Evolutionary conservation across 768 basidiomycete species (phyloP).

Genomic region (Xerocomus brunneocitrinus): DNA sequence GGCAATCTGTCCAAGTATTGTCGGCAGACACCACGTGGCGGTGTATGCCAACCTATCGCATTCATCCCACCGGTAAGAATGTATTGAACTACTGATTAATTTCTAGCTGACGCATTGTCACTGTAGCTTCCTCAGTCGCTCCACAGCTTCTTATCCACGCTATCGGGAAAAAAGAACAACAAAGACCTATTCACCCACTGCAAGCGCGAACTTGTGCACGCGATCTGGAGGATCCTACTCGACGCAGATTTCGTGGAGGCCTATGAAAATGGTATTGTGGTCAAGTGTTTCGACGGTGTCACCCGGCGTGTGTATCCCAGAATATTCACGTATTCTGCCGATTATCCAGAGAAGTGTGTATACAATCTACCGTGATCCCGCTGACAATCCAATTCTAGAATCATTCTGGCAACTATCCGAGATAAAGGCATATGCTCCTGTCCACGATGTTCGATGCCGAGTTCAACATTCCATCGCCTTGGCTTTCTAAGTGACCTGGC

Average conservation of each 20-base stretch:
- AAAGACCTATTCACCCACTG: background rate
- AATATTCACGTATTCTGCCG: background rate
- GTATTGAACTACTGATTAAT: background rate
- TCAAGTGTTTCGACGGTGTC: background rate
- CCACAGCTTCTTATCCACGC: too few species aligned
- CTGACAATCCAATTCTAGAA: too few species aligned
- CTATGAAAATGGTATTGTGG: background rate
- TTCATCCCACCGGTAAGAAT: constrained; percentile 17
- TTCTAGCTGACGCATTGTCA: too few species aligned
- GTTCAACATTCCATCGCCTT: background rate
- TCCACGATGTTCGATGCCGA: too few species aligned
- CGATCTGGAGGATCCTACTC: background rate
- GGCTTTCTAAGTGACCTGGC: background rate
- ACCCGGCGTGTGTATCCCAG: background rate
- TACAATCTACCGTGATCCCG: too few species aligned
- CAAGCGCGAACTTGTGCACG: constrained; percentile 1
- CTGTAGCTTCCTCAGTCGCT: too few species aligned
- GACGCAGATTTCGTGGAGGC: background rate
- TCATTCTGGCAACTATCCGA: too few species aligned
- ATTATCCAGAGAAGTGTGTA: constrained; percentile 2
- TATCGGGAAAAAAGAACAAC: background rate
- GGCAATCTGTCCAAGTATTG: too few species aligned
- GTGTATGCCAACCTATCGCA: constrained; percentile 19
- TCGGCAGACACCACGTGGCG: background rate
- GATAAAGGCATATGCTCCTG: too few species aligned